Conservation (phyloP, 139 green algal species). For the Coccomyxa sp. region DNA sequence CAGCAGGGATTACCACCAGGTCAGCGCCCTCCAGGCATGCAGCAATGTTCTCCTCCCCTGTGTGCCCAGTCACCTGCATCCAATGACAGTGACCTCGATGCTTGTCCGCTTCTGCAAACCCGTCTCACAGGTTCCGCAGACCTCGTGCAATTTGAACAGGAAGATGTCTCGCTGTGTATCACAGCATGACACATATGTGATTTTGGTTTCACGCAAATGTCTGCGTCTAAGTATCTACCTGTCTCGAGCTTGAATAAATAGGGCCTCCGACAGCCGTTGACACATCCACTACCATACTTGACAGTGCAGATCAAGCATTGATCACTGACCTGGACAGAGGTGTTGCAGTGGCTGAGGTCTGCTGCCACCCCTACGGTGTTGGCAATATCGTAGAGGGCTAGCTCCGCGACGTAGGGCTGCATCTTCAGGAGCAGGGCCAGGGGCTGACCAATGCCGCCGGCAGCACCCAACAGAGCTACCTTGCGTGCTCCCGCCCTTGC, state of each 20-base stretch:
- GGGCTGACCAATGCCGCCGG: slow-evolving; percentile 96
- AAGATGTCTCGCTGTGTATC: neutral
- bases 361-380: slow-evolving; percentile 84
- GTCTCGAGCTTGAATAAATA: too few relatives aligned
- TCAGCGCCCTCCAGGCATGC: slow-evolving; percentile 76
- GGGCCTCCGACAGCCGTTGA: too few relatives aligned
- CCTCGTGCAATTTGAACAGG: neutral
- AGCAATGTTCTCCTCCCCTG: slow-evolving; percentile 74
- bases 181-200: too few relatives aligned
- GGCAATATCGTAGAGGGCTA: slow-evolving; percentile 92
- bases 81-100: neutral
- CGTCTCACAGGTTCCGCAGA: too few relatives aligned
- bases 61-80: slow-evolving; percentile 25
- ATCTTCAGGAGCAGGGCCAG: slow-evolving; percentile 92
- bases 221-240: too few relatives aligned
- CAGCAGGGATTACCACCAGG: slow-evolving; percentile 95
- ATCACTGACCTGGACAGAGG: slow-evolving; percentile 51
- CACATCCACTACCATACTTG: neutral
- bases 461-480: slow-evolving; percentile 92
- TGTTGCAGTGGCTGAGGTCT: slow-evolving; percentile 95
- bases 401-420: slow-evolving; percentile 48
- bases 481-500: slow-evolving; percentile 35
- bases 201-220: too few relatives aligned
- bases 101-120: too few relatives aligned
- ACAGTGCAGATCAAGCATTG: neutral